phyloP scores from a whole-genome alignment of 2,329 filamentous ascomycete genomes.

The Calonectria pseudoturangicola region DNA sequence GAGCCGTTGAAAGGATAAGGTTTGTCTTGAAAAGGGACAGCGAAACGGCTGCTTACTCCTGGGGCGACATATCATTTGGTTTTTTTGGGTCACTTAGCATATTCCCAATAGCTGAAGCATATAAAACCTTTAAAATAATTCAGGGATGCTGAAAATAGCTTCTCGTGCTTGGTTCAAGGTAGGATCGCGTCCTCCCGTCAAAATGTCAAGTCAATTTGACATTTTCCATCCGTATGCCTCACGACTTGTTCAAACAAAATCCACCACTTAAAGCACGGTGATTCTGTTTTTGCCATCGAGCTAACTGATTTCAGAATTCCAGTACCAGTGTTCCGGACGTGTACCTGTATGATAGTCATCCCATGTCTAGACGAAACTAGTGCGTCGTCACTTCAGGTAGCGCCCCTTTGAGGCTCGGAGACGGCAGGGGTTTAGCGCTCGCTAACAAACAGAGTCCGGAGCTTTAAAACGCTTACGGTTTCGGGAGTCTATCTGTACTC shows the following conservation, averaged over 20 bases:
- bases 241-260: background rate
- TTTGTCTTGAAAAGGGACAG: background rate
- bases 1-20: background rate
- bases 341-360: conserved; percentile 20
- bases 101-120: background rate
- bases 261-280: background rate
- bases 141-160: too few species aligned
- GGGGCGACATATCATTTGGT: background rate
- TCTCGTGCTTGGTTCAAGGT: too few species aligned
- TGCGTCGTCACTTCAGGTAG: conserved; percentile 16
- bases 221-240: too few species aligned
- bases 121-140: too few species aligned
- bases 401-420: background rate
- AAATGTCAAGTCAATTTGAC: too few species aligned
- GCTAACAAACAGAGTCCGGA: conserved; percentile 24
- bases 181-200: too few species aligned
- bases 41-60: background rate
- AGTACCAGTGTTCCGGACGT: background rate
- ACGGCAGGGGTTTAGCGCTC: background rate
- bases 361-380: conserved; percentile 14
- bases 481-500: conserved; percentile 42
- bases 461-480: conserved; percentile 43
- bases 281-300: background rate
- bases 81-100: background rate
- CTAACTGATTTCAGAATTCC: background rate